These are phyloP conservation scores for Dissophora globulifera DNA, from an alignment of 192 early-diverging fungal genomes.

Conservation along the genomic window DNA sequence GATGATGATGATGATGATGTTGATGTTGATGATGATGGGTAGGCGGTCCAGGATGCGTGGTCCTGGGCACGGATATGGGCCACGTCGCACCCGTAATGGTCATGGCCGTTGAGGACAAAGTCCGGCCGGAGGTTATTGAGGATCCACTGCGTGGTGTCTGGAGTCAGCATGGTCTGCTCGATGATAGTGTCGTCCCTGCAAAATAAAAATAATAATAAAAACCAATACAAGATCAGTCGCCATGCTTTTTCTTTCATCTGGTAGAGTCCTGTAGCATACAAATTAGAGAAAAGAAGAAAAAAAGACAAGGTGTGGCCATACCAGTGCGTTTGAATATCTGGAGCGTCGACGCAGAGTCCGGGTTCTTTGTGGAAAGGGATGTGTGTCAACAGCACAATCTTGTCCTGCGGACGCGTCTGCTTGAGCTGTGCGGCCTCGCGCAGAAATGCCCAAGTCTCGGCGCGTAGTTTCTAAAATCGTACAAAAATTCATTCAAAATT, in stretches of 20 bases:
- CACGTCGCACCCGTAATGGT: slow-evolving; percentile 69
- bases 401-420: slow-evolving; percentile 31
- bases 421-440: slow-evolving; percentile 44
- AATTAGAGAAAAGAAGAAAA: too few species aligned
- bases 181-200: slow-evolving; percentile 48
- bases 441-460: slow-evolving; percentile 67
- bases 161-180: slow-evolving; percentile 71
- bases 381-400: slow-evolving; percentile 68
- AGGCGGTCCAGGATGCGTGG: not conserved
- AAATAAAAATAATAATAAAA: slow-evolving; percentile 1
- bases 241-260: too few species aligned
- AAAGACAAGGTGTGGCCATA: too few species aligned
- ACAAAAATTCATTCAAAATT: not conserved
- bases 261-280: too few species aligned
- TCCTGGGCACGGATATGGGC: slow-evolving; percentile 37
- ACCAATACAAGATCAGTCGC: too few species aligned
- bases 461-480: slow-evolving; percentile 52
- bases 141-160: slow-evolving; percentile 63
- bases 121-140: slow-evolving; percentile 64
- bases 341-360: slow-evolving; percentile 62
- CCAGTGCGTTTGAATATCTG: slow-evolving; percentile 45
- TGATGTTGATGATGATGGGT: not conserved
- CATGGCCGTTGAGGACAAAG: slow-evolving; percentile 71
- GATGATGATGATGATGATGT: slow-evolving; percentile 3
- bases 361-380: slow-evolving; percentile 69